Base-by-base conservation (phyloP, 2,329 filamentous ascomycete species). In the Aspergillus sp. region DNA sequence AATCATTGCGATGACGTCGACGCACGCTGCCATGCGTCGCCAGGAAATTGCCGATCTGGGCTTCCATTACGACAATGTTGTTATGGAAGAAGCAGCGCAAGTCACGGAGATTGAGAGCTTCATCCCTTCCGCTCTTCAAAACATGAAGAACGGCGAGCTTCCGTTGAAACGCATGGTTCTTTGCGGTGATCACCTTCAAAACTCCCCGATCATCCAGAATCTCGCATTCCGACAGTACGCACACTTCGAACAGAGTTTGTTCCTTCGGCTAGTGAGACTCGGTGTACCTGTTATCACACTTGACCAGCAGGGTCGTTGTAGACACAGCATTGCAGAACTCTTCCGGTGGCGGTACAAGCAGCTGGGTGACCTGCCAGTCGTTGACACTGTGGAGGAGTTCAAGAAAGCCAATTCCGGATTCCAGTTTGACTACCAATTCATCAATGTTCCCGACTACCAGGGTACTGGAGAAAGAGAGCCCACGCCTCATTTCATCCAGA, bases 41-140 rank as follows among this genome's bases (percentile, higher is more conserved):
- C 85, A 90, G 57, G 93, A 97, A 64, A 97, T 99, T 62, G 88
- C 90, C 1, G 81, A 83, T 14, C 81, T 97, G n/a, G 92, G 92
- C 14, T 99, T 99, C 73, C 90, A 90, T 61, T 99, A 99, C 65
- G 92, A 97, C 76, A 99, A 96, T 59, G 88, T 99, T 11, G 82
- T 99, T 49, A 96, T 99, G 89, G 94, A 99, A 76, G 94, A 99
- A 79, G 93, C 94, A 4, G 94, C 94, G 11, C 94, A 99, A 67
- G 93, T 99, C 66, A 99, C 93, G 0, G 94, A 99, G 71, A 89
- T 96, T 43, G 94, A 99, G 69, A 95, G 90, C 58, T 97, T 99
- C 73, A 90, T 99, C 58, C 94, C 94, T 0, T 79, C 96, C 49
- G 89, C 92, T n/a, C 81, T 99, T 72, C 95, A 99, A 68, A 90